phyloP scores from a whole-genome alignment of 495 filamentous ascomycete genomes.

The Lichina pygmaea region DNA sequence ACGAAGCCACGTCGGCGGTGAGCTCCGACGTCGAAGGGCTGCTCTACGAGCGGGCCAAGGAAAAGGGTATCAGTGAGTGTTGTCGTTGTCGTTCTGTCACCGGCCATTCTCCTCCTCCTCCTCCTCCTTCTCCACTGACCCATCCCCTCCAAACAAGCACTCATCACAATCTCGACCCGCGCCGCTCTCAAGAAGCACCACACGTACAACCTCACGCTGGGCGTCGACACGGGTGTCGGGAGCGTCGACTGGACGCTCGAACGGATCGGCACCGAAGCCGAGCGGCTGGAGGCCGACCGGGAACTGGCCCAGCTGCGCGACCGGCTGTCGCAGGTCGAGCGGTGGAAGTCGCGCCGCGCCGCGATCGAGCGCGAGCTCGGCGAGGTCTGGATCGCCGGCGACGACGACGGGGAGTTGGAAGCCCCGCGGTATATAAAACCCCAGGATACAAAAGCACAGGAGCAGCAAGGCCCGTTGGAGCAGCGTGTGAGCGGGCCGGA shows the following conservation, averaged over 20 bases:
- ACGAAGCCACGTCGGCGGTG: constrained; percentile 88
- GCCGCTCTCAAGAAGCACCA: constrained; percentile 89
- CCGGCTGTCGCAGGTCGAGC: constrained; percentile 49
- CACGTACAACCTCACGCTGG: constrained; percentile 63
- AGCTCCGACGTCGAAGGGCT: constrained; percentile 83
- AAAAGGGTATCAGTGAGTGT: constrained; percentile 60
- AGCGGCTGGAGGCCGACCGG: constrained; percentile 73
- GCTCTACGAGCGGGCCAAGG: constrained; percentile 76
- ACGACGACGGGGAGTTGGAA: constrained; percentile 5
- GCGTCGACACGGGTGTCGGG: constrained; percentile 26
- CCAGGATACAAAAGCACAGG: too few species aligned
- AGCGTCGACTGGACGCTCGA: constrained; percentile 60
- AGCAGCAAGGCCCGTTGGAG: too few species aligned
- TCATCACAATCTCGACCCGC: constrained; percentile 84
- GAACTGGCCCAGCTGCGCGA: constrained; percentile 68
- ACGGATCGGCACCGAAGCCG: constrained; percentile 70
- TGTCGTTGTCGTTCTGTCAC: neutral
- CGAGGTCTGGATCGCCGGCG: constrained; percentile 26
- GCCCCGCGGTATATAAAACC: too few species aligned
- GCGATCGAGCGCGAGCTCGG: constrained; percentile 45
- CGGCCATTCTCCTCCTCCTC: neutral
- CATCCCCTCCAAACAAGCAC: constrained; percentile 14
- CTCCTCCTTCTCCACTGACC: constrained; percentile 1
- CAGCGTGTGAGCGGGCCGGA: too few species aligned
- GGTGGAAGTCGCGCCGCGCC: constrained; percentile 51